Conservation (phyloP, 345 rosid species). For the Noccaea caerulescens region DNA sequence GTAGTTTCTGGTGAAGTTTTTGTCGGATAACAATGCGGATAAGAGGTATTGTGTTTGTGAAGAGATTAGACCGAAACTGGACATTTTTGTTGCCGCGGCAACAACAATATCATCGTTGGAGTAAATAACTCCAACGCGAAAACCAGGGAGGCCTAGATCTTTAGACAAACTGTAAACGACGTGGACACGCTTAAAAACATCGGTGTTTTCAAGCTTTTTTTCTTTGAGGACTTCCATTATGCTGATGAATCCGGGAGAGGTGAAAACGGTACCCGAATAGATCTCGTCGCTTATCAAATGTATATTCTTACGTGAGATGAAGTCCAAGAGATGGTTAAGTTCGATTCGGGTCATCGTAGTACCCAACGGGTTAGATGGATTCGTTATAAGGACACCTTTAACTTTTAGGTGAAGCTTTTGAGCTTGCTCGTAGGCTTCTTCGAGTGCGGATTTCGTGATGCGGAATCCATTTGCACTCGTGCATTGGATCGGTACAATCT, state of each 20-base stretch:
- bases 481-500: slow-evolving; percentile 64
- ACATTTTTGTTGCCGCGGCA: slow-evolving; percentile 81
- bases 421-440: slow-evolving; percentile 65
- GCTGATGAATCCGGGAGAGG: slow-evolving; percentile 61
- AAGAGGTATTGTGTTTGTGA: slow-evolving; percentile 81
- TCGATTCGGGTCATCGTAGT: slow-evolving; percentile 59
- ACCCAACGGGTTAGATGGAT: slow-evolving; percentile 85
- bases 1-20: slow-evolving; percentile 62
- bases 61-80: slow-evolving; percentile 82
- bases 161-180: slow-evolving; percentile 77
- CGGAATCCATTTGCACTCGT: slow-evolving; percentile 59
- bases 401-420: slow-evolving; percentile 59
- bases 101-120: slow-evolving; percentile 73
- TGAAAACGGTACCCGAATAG: slow-evolving; percentile 72
- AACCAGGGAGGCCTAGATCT: slow-evolving; percentile 88
- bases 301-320: slow-evolving; percentile 55
- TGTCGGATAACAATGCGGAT: slow-evolving; percentile 67
- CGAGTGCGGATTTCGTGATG: slow-evolving; percentile 59
- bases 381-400: slow-evolving; percentile 77
- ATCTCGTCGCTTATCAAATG: slow-evolving; percentile 84
- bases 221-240: slow-evolving; percentile 68
- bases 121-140: slow-evolving; percentile 83
- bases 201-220: slow-evolving; percentile 49
- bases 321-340: slow-evolving; percentile 65
- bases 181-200: slow-evolving; percentile 63